Evolutionary conservation across 345 rosid species (phyloP).

Genomic region (Draba incana): DNA sequence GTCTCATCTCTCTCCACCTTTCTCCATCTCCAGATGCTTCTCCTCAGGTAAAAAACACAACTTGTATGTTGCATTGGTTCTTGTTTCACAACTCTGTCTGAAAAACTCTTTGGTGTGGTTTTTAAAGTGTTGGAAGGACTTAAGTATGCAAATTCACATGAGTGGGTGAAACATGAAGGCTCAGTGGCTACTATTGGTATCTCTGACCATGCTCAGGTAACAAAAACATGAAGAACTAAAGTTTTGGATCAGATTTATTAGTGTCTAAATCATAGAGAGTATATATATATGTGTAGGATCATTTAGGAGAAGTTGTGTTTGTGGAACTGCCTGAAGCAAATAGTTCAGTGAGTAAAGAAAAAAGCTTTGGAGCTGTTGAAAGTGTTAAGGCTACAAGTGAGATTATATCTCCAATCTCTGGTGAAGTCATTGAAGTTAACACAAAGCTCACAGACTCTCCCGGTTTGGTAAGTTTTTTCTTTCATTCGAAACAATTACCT

Average conservation of each 20-base stretch:
- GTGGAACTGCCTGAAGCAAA: conserved; percentile 82
- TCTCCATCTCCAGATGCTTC: conserved; percentile 82
- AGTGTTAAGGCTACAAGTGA: conserved; percentile 98
- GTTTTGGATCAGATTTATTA: neutral
- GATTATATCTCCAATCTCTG: conserved; percentile 82
- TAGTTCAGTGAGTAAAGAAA: conserved; percentile 54
- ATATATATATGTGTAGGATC: conserved; percentile 54
- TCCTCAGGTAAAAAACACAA: conserved; percentile 54
- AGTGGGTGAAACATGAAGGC: conserved; percentile 97
- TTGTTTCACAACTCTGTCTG: conserved; percentile 18
- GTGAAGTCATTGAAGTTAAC: conserved; percentile 82
- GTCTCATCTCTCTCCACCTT: conserved; percentile 51
- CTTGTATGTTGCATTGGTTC: conserved; percentile 26
- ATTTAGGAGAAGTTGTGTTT: conserved; percentile 94
- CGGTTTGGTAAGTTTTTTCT: conserved; percentile 56
- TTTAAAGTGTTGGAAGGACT: conserved; percentile 80
- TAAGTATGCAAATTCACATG: conserved; percentile 90
- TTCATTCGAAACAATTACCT: neutral
- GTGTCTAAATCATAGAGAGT: conserved; percentile 11
- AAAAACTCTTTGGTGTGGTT: conserved; percentile 23
- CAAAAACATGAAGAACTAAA: conserved; percentile 19
- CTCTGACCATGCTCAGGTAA: conserved; percentile 96
- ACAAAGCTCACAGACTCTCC: conserved; percentile 69
- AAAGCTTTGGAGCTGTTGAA: conserved; percentile 87
- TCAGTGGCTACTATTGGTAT: conserved; percentile 83